Conservation (phyloP, 2,329 filamentous ascomycete genomes). For the Botrytis paeoniae region DNA sequence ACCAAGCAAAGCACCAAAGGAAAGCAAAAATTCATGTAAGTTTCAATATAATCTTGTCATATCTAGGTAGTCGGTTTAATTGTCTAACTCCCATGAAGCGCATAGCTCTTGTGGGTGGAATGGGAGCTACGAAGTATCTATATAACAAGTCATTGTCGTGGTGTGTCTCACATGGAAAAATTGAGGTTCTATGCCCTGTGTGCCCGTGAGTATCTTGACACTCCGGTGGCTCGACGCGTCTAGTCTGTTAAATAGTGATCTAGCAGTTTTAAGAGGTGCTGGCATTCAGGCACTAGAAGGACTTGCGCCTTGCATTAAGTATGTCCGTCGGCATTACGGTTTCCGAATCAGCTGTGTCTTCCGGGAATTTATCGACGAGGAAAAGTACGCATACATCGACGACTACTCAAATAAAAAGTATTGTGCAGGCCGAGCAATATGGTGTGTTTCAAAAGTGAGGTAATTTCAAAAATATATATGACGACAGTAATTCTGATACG, state of each 20-base stretch:
- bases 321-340: slow-evolving; percentile 24
- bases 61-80: too few species aligned
- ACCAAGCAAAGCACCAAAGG: slow-evolving; percentile 20
- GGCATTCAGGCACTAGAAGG: slow-evolving; percentile 22
- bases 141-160: slow-evolving; percentile 22
- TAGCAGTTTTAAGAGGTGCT: slow-evolving; percentile 26
- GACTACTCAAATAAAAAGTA: not conserved
- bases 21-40: slow-evolving; percentile 26
- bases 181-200: slow-evolving; percentile 24
- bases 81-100: slow-evolving; percentile 18
- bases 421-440: slow-evolving; percentile 15
- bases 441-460: slow-evolving; percentile 25
- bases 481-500: not conserved
- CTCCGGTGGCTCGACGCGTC: not conserved
- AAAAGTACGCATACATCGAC: slow-evolving; percentile 9
- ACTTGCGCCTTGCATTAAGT: slow-evolving; percentile 21
- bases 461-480: too few species aligned
- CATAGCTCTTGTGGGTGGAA: slow-evolving; percentile 27
- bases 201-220: slow-evolving; percentile 20
- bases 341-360: not conserved
- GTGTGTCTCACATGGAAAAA: slow-evolving; percentile 26
- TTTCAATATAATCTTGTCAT: not conserved
- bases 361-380: slow-evolving; percentile 20
- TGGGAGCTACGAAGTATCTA: slow-evolving; percentile 27
- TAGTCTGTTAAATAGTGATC: slow-evolving; percentile 23